A percentile compares a stretch with the other conserved stretches of the same genome.
Evolutionary conservation across 2,329 filamentous ascomycete species (phyloP).

Genomic region (Amesomyces nigricolor): DNA sequence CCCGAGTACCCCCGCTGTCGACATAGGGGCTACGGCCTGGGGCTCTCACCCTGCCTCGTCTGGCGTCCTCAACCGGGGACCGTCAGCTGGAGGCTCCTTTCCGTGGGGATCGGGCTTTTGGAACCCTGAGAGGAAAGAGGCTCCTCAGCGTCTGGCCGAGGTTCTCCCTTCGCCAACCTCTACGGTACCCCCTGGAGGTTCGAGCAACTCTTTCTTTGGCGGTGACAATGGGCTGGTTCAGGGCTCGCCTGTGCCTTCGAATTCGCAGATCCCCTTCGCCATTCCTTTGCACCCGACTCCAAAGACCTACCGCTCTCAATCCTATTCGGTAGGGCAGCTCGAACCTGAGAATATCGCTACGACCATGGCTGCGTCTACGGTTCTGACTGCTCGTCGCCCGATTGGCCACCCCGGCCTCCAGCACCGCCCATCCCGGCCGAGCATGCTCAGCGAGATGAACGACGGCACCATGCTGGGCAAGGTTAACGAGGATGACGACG

Average conservation of each 20-base stretch:
- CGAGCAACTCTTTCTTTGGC: slow-evolving; percentile 44
- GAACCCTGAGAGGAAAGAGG: slow-evolving; percentile 74
- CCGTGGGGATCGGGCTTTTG: slow-evolving; percentile 78
- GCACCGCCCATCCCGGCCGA: slow-evolving; percentile 73
- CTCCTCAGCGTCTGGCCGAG: slow-evolving; percentile 66
- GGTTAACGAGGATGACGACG: slow-evolving; percentile 61
- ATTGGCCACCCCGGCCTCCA: slow-evolving; percentile 64
- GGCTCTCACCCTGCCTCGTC: slow-evolving; percentile 46
- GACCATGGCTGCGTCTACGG: slow-evolving; percentile 42
- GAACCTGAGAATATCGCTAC: slow-evolving; percentile 57
- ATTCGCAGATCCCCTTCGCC: slow-evolving; percentile 71
- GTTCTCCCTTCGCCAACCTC: slow-evolving; percentile 72
- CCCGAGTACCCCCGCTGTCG: slow-evolving; percentile 70
- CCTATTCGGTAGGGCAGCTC: slow-evolving; percentile 89
- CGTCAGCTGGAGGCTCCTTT: slow-evolving; percentile 48
- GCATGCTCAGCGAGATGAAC: slow-evolving; percentile 66
- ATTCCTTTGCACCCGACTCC: slow-evolving; percentile 85
- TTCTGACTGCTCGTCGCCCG: slow-evolving; percentile 46
- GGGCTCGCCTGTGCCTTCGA: slow-evolving; percentile 47
- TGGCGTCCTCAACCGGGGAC: slow-evolving; percentile 42
- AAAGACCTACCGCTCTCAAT: slow-evolving; percentile 92
- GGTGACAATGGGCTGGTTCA: slow-evolving; percentile 43
- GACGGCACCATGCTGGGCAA: slow-evolving; percentile 57
- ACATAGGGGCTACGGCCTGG: slow-evolving; percentile 52
- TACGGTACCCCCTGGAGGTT: slow-evolving; percentile 42